These are phyloP conservation scores for Fistulinella prunicolor DNA, from an alignment of 768 basidiomycete species.

Conservation along the genomic window DNA sequence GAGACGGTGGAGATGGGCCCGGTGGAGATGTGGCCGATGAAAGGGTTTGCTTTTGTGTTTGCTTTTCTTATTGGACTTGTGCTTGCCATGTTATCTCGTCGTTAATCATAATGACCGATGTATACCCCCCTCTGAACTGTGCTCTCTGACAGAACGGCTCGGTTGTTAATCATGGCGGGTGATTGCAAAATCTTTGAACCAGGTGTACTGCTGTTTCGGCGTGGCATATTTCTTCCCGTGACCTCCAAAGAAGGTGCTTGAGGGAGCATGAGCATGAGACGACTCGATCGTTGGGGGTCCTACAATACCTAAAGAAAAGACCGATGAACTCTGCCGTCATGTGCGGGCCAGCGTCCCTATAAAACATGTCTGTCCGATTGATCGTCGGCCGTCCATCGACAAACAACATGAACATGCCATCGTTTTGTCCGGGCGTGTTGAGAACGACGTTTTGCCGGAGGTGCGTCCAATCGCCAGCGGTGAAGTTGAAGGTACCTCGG, in stretches of 20 bases:
- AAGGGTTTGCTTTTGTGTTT: constrained; percentile 15
- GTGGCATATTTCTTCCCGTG: constrained; percentile 65
- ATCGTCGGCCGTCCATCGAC: constrained; percentile 61
- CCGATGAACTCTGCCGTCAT: constrained; percentile 41
- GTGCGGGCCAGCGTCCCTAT: constrained; percentile 43
- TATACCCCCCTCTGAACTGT: too few species aligned
- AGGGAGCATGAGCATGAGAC: neutral
- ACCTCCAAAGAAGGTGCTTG: constrained; percentile 76
- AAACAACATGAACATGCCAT: constrained; percentile 62
- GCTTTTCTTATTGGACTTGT: constrained; percentile 26
- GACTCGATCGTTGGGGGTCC: neutral
- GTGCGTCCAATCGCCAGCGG: constrained; percentile 65
- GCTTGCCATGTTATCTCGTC: constrained; percentile 19
- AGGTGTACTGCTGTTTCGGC: constrained; percentile 69
- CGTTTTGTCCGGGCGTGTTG: constrained; percentile 69
- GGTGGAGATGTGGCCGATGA: constrained; percentile 23
- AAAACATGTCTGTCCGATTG: constrained; percentile 55
- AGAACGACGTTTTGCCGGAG: constrained; percentile 66
- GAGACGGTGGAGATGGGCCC: constrained; percentile 58
- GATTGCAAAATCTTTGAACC: constrained; percentile 71
- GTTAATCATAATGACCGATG: constrained; percentile 6
- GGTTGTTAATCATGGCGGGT: constrained; percentile 23
- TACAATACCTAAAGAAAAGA: constrained; percentile 73
- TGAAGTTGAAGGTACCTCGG: constrained; percentile 66
- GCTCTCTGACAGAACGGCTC: too few species aligned